These are phyloP conservation scores for Myxozyma lipomycoides DNA, from an alignment of 805 yeast genomes.

Conservation along the genomic window DNA sequence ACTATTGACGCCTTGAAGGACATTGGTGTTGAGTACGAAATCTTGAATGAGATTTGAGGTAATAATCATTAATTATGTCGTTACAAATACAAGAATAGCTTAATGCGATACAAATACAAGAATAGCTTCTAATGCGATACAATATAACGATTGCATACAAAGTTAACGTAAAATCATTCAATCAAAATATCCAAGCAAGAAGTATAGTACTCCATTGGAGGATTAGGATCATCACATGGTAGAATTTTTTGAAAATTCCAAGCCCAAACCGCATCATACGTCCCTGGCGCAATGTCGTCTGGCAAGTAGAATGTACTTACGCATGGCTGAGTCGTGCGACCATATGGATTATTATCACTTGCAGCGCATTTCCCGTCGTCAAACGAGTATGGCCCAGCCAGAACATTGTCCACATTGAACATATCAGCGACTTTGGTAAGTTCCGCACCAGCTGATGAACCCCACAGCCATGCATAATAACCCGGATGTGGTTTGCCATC, in stretches of 20 bases:
- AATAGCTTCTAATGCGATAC: no score
- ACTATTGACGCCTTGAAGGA: constrained; percentile 38
- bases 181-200: constrained; percentile 26
- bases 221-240: constrained; percentile 9
- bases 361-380: constrained; percentile 30
- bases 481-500: constrained; percentile 29
- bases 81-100: neutral
- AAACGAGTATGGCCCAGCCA: constrained; percentile 27
- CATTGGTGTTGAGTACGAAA: constrained; percentile 33
- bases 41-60: constrained; percentile 28
- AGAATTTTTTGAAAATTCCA: constrained; percentile 31
- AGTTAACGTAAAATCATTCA: no score
- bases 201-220: constrained; percentile 27
- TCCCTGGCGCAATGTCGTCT: constrained; percentile 13
- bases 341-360: constrained; percentile 11
- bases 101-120: no score
- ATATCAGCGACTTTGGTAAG: constrained; percentile 23
- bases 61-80: neutral
- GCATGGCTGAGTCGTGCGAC: constrained; percentile 21
- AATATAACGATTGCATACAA: no score
- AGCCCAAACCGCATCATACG: constrained; percentile 27
- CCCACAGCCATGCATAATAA: constrained; percentile 26
- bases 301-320: constrained; percentile 21
- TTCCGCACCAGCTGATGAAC: constrained; percentile 12
- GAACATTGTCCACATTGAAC: constrained; percentile 11